phyloP scores from a whole-genome alignment of 2,329 filamentous ascomycete species.

The Aspergillus ruber region DNA sequence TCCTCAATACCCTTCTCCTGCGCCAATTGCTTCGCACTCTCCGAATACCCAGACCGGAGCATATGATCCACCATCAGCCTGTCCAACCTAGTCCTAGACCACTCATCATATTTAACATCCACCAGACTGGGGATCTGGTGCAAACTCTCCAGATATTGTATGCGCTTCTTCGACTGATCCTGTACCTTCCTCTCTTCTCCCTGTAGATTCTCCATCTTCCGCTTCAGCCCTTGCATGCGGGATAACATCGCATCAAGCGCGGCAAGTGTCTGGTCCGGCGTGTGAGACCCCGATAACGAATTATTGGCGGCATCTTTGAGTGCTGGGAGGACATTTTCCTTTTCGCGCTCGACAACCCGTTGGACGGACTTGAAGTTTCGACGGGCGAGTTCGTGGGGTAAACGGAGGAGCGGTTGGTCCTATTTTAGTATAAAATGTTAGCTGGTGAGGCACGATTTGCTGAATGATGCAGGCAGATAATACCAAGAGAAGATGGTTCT shows the following conservation, averaged over 20 bases:
- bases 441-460: conserved; percentile 4
- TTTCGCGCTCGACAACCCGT: conserved; percentile 42
- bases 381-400: conserved; percentile 85
- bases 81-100: conserved; percentile 76
- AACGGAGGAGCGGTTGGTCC: conserved; percentile 91
- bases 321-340: conserved; percentile 40
- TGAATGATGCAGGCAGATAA: conserved; percentile 2
- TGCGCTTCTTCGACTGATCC: conserved; percentile 65
- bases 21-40: conserved; percentile 70
- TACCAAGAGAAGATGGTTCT: conserved; percentile 46
- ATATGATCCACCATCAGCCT: conserved; percentile 89
- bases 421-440: conserved; percentile 27
- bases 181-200: conserved; percentile 76
- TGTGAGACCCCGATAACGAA: conserved; percentile 57
- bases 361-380: conserved; percentile 83
- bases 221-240: conserved; percentile 78
- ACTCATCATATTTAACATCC: conserved; percentile 89
- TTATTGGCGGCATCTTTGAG: conserved; percentile 53
- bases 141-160: conserved; percentile 73
- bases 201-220: conserved; percentile 71
- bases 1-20: conserved; percentile 68
- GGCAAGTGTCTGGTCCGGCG: conserved; percentile 65
- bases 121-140: conserved; percentile 73
- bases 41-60: conserved; percentile 71
- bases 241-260: conserved; percentile 78